These are phyloP conservation scores for Agrocybe pediades DNA, from an alignment of 768 basidiomycete species.

Conservation along the genomic window DNA sequence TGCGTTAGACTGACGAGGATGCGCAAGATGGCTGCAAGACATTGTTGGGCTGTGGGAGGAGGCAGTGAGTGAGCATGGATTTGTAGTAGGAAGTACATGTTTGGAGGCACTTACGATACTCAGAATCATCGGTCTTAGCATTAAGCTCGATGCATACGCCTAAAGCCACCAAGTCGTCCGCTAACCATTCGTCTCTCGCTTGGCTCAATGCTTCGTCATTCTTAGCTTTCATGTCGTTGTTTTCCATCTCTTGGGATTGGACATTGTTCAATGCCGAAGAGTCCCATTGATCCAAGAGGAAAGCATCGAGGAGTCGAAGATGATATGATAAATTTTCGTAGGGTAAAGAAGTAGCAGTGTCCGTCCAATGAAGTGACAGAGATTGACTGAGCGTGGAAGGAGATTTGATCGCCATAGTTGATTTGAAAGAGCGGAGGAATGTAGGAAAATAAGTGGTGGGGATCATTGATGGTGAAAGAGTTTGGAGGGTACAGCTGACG, in stretches of 20 bases:
- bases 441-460: slow-evolving; percentile 31
- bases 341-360: slow-evolving; percentile 22
- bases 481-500: slow-evolving; percentile 48
- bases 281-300: slow-evolving; percentile 61
- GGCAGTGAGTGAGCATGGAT: not conserved
- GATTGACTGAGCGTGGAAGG: slow-evolving; percentile 35
- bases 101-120: slow-evolving; percentile 17
- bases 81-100: not conserved
- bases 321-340: slow-evolving; percentile 52
- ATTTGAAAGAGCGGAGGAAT: slow-evolving; percentile 33
- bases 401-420: slow-evolving; percentile 31
- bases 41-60: slow-evolving; percentile 32
- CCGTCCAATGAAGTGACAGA: slow-evolving; percentile 33
- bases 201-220: slow-evolving; percentile 28
- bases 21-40: slow-evolving; percentile 59
- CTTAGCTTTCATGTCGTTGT: slow-evolving; percentile 4
- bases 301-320: slow-evolving; percentile 62
- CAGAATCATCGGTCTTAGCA: slow-evolving; percentile 15
- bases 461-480: slow-evolving; percentile 48
- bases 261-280: slow-evolving; percentile 4
- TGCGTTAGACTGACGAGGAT: slow-evolving; percentile 76
- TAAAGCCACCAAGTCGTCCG: slow-evolving; percentile 50
- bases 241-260: slow-evolving; percentile 10
- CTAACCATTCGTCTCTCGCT: slow-evolving; percentile 46
- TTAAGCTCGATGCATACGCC: slow-evolving; percentile 49